Percentiles rank a stretch among this genome's conserved stretches.
Conservation (phyloP, 2,329 filamentous ascomycete species). For the Alternaria alternata region DNA sequence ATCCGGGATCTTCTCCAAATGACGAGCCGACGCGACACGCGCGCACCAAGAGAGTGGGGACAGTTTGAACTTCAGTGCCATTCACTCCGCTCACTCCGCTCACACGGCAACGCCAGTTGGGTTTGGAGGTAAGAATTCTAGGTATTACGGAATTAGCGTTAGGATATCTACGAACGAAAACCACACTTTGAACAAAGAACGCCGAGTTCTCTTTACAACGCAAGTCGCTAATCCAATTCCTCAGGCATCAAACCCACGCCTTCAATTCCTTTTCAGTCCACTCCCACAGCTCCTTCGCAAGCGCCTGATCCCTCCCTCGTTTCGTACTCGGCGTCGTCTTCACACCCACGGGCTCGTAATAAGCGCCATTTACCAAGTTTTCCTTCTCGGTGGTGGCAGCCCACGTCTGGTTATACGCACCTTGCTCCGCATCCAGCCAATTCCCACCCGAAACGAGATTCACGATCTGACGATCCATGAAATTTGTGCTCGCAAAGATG, state of each 20-base stretch:
- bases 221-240: neutral
- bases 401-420: conserved; percentile 55
- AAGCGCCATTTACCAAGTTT: conserved; percentile 52
- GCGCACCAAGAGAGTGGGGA: neutral
- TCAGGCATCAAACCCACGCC: conserved; percentile 10
- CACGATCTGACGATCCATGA: conserved; percentile 18
- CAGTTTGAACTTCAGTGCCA: neutral
- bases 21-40: neutral
- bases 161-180: neutral
- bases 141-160: neutral
- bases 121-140: neutral
- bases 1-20: neutral
- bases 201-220: neutral
- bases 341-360: conserved; percentile 51
- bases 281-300: conserved; percentile 50
- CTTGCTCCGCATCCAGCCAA: conserved; percentile 28
- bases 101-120: neutral
- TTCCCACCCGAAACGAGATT: neutral
- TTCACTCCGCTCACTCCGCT: neutral
- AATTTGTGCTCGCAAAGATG: conserved; percentile 45
- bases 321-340: conserved; percentile 28
- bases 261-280: conserved; percentile 47
- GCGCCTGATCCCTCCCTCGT: conserved; percentile 32
- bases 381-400: conserved; percentile 45
- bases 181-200: neutral